Evolutionary conservation across 148 eudicot genomes (phyloP).

Genomic region (Mesembryanthemum crystallinum): DNA sequence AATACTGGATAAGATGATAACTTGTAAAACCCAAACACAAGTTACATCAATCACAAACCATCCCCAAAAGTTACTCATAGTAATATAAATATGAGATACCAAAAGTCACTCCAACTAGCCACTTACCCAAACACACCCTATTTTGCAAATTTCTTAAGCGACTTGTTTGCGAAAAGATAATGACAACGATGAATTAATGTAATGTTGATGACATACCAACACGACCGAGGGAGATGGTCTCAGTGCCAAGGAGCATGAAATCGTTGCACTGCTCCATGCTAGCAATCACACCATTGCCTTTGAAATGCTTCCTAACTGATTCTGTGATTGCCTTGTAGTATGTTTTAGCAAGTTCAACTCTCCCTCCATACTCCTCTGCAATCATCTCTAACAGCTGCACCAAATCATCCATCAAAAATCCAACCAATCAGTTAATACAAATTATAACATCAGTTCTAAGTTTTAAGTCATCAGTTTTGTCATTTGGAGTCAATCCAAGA

Average conservation of each 20-base stretch:
- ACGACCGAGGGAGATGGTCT: slow-evolving; percentile 83
- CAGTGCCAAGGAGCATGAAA: slow-evolving; percentile 93
- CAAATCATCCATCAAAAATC: background rate
- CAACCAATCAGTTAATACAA: background rate
- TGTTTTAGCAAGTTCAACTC: slow-evolving; percentile 84
- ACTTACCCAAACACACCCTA: too few species aligned
- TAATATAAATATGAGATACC: too few species aligned
- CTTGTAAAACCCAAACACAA: too few species aligned
- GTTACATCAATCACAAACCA: too few species aligned
- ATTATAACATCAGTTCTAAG: background rate
- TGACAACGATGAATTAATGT: too few species aligned
- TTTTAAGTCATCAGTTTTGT: too few species aligned
- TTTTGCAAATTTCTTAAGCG: too few species aligned
- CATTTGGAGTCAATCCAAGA: too few species aligned
- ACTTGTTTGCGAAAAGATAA: too few species aligned
- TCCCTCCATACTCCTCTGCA: slow-evolving; percentile 84
- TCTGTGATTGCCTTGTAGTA: slow-evolving; percentile 71
- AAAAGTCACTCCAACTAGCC: too few species aligned
- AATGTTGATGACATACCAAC: slow-evolving; percentile 53
- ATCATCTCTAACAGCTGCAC: slow-evolving; percentile 77
- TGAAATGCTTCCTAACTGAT: slow-evolving; percentile 76
- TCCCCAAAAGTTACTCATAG: too few species aligned
- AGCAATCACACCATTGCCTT: slow-evolving; percentile 88
- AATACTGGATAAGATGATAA: too few species aligned
- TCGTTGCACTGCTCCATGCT: slow-evolving; percentile 99